Conservation (phyloP, 495 filamentous ascomycete species). For the Hypoxylon perforatum region DNA sequence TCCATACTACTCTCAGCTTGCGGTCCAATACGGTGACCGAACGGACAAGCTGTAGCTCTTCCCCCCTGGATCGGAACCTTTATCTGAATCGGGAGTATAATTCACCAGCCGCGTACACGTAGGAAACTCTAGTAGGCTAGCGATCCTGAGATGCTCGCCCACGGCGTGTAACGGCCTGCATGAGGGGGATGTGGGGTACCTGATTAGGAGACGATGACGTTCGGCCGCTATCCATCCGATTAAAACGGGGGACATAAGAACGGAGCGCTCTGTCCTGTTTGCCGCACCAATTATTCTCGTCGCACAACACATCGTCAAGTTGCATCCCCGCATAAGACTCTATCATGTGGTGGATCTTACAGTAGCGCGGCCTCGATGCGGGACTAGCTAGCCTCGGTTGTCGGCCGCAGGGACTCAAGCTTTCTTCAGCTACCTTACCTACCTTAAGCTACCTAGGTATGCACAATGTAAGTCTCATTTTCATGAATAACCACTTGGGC, state of each 20-base stretch:
- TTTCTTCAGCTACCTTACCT: no score
- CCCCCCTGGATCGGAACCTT: constrained; percentile 27
- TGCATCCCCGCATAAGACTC: constrained; percentile 31
- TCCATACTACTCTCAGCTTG: constrained; percentile 22
- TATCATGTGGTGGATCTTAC: constrained; percentile 31
- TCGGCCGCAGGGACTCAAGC: constrained; percentile 26
- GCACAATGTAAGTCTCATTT: neutral
- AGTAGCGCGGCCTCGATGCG: constrained; percentile 32
- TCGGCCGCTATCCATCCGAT: constrained; percentile 41
- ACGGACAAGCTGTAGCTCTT: constrained; percentile 1
- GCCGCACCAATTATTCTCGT: constrained; percentile 38
- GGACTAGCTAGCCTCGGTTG: constrained; percentile 30
- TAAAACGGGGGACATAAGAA: constrained; percentile 35
- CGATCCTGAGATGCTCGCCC: constrained; percentile 9
- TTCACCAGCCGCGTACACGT: constrained; percentile 27
- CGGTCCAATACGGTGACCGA: constrained; percentile 35
- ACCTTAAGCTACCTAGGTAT: no score
- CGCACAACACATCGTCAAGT: constrained; percentile 21
- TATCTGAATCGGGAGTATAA: constrained; percentile 29
- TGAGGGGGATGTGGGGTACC: constrained; percentile 38
- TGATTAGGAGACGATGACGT: constrained; percentile 38
- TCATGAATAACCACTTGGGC: neutral
- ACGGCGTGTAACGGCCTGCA: constrained; percentile 22
- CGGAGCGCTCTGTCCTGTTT: constrained; percentile 26
- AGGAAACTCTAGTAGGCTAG: constrained; percentile 23